Conservation (phyloP, 305 asterid species). For the Euphrasia arctica region DNA sequence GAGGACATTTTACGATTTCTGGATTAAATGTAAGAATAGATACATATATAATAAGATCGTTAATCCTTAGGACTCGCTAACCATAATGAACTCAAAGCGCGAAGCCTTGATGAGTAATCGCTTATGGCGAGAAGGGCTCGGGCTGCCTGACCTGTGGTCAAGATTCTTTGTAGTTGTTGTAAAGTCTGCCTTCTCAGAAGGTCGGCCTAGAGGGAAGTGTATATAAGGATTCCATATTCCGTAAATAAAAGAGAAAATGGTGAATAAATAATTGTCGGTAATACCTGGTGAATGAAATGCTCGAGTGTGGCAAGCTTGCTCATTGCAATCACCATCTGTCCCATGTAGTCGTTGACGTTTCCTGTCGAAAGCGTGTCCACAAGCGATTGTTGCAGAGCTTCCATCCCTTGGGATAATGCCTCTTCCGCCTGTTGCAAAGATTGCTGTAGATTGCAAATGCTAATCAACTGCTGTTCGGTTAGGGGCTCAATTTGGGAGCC, state of each 20-base stretch:
- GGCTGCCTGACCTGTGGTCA: slow-evolving; percentile 90
- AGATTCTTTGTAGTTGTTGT: slow-evolving; percentile 78
- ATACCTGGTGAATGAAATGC: slow-evolving; percentile 79
- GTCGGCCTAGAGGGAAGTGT: slow-evolving; percentile 53
- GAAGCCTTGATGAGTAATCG: slow-evolving; percentile 79
- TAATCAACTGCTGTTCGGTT: slow-evolving; percentile 76
- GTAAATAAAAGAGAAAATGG: not conserved
- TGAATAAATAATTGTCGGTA: not conserved
- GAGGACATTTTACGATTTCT: not conserved
- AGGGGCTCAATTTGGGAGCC: slow-evolving; percentile 79
- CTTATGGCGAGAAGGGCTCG: slow-evolving; percentile 82
- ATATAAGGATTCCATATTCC: too few relatives aligned
- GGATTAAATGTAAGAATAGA: too few relatives aligned
- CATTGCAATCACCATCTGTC: slow-evolving; percentile 91
- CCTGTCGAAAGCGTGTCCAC: slow-evolving; percentile 73
- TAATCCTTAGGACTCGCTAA: slow-evolving; percentile 69
- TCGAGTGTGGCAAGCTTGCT: slow-evolving; percentile 72
- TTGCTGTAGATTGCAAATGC: slow-evolving; percentile 74
- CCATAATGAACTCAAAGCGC: slow-evolving; percentile 85
- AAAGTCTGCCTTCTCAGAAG: slow-evolving; percentile 75
- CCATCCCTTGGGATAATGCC: slow-evolving; percentile 97
- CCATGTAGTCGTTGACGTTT: slow-evolving; percentile 76
- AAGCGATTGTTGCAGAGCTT: slow-evolving; percentile 85
- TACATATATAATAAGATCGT: not conserved
- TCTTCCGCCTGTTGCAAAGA: slow-evolving; percentile 95